Conservation (phyloP, 768 basidiomycete genomes). For the Saitozyma sp. region DNA sequence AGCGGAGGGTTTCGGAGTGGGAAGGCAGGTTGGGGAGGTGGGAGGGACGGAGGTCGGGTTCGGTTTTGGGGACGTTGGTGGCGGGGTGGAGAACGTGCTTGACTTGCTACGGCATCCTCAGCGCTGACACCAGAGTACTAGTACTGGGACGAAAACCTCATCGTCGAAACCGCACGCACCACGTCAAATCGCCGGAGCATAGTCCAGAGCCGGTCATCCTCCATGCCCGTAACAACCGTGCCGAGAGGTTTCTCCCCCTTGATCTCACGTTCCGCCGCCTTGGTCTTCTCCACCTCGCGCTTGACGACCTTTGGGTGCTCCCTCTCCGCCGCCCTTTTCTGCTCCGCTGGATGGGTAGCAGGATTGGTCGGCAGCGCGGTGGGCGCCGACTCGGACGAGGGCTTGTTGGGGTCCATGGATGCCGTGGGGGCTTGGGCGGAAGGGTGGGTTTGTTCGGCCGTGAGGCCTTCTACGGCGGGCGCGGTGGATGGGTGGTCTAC, state of each 20-base stretch:
- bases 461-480: background rate
- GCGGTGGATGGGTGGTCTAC: background rate
- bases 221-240: constrained; percentile 51
- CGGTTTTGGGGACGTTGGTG: constrained; percentile 44
- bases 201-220: constrained; percentile 54
- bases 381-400: constrained; percentile 34
- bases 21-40: constrained; percentile 53
- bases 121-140: background rate
- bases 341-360: constrained; percentile 45
- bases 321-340: constrained; percentile 43
- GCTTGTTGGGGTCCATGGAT: constrained; percentile 37
- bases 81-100: constrained; percentile 54
- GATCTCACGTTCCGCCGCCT: constrained; percentile 50
- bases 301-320: constrained; percentile 47
- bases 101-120: constrained; percentile 44
- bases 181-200: constrained; percentile 52
- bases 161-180: constrained; percentile 28
- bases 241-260: constrained; percentile 46
- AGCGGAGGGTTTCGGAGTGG: constrained; percentile 52
- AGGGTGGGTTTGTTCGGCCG: background rate
- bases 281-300: constrained; percentile 53
- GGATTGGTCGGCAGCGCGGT: constrained; percentile 51
- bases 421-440: constrained; percentile 21
- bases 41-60: constrained; percentile 54
- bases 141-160: no score